phyloP scores from a whole-genome alignment of 305 asterid species.

The Fraxinus angustifolia region DNA sequence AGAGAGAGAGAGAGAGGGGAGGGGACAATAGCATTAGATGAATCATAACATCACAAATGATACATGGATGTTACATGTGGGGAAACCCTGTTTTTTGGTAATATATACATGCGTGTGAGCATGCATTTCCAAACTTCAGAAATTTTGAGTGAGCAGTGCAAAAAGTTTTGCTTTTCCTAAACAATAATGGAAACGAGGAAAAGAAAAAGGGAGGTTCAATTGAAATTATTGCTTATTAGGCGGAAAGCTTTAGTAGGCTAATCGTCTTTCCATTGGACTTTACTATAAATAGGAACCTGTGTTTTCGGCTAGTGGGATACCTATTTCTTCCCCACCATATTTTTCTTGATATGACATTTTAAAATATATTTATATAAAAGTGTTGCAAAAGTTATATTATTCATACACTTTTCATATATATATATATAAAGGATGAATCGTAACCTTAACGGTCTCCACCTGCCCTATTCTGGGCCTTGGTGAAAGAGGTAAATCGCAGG shows the following conservation, averaged over 20 bases:
- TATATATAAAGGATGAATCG: too few relatives aligned
- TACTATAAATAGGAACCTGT: conserved; percentile 32
- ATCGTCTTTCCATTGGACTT: conserved; percentile 32
- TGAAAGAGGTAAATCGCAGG: too few relatives aligned
- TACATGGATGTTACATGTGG: conserved; percentile 18
- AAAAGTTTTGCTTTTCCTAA: conserved; percentile 10
- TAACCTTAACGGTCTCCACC: too few relatives aligned
- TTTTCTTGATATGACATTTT: conserved; percentile 3
- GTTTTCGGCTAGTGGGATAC: conserved; percentile 25
- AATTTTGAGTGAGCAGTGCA: neutral
- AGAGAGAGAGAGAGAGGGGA: too few relatives aligned
- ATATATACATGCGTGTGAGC: conserved; percentile 1
- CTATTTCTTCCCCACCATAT: conserved; percentile 13
- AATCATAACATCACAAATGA: neutral
- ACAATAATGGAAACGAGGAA: conserved; percentile 31
- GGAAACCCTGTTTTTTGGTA: conserved; percentile 25
- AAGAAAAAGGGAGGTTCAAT: conserved; percentile 7
- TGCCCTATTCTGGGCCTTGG: too few relatives aligned
- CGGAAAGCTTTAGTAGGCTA: conserved; percentile 7
- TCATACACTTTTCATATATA: neutral
- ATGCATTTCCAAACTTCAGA: neutral
- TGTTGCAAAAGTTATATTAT: too few relatives aligned
- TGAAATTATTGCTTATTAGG: conserved; percentile 12
- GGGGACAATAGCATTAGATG: neutral
- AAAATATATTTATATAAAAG: neutral